A percentile compares a stretch with the other conserved stretches of the same genome.
Conservation (phyloP, 306 rosid genomes). For the Chamaecrista fasciculata region DNA sequence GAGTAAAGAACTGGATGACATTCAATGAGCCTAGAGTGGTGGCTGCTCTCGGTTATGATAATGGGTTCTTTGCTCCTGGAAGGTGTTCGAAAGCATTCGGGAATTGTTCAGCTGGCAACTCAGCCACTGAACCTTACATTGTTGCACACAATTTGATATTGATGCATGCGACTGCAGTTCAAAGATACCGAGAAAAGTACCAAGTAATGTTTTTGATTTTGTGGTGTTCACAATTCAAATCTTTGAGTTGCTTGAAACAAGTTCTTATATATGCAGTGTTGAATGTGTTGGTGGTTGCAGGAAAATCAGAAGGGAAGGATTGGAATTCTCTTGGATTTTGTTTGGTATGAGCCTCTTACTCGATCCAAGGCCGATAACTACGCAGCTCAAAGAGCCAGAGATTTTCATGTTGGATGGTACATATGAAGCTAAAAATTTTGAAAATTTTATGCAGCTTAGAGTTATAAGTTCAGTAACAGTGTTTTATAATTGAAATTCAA, state of each 20-base stretch:
- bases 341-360: conserved; percentile 68
- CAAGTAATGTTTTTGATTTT: conserved; percentile 34
- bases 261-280: not conserved
- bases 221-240: not conserved
- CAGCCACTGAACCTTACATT: conserved; percentile 55
- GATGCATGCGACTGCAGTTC: conserved; percentile 60
- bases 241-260: not conserved
- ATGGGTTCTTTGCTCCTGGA: conserved; percentile 59
- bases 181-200: conserved; percentile 57
- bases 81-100: conserved; percentile 58
- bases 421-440: not conserved
- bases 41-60: conserved; percentile 71
- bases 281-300: conserved; percentile 19
- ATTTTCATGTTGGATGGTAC: conserved; percentile 70
- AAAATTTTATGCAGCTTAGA: not conserved
- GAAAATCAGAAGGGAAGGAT: conserved; percentile 54
- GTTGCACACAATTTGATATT: conserved; percentile 59
- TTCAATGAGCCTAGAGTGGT: conserved; percentile 60
- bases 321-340: conserved; percentile 62
- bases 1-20: conserved; percentile 68
- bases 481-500: not conserved
- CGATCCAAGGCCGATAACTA: conserved; percentile 52
- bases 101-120: conserved; percentile 60
- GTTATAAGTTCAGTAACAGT: not conserved
- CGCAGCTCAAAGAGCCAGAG: conserved; percentile 73